Evolutionary conservation across 352 stramenopile genomes (phyloP).

Genomic region (Pythium monospermum): DNA sequence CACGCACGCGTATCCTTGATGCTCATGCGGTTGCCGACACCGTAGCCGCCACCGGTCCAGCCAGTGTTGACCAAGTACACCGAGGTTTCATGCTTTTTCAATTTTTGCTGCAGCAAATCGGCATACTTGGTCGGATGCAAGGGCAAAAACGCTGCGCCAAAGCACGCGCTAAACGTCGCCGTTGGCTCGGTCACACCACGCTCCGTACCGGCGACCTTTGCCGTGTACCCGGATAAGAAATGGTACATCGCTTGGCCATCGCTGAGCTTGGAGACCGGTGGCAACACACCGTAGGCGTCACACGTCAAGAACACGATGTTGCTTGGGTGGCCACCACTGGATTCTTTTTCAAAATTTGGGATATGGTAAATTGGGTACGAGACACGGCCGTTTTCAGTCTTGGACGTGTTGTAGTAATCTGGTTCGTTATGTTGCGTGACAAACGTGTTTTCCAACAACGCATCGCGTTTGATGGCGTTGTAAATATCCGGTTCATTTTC

Average conservation of each 20-base stretch:
- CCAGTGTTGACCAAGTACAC: constrained; percentile 91
- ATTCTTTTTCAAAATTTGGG: constrained; percentile 36
- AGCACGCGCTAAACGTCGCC: constrained; percentile 51
- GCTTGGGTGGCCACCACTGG: constrained; percentile 55
- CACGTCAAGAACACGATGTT: constrained; percentile 95
- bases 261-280: constrained; percentile 91
- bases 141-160: constrained; percentile 51
- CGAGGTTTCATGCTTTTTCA: constrained; percentile 39
- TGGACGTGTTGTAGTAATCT: constrained; percentile 54
- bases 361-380: constrained; percentile 62
- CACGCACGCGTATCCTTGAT: constrained; percentile 84
- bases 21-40: constrained; percentile 95
- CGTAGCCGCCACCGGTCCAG: constrained; percentile 94
- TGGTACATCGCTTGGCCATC: constrained; percentile 95
- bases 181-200: constrained; percentile 45
- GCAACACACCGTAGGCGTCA: constrained; percentile 95
- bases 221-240: constrained; percentile 62
- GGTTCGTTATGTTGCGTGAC: constrained; percentile 35
- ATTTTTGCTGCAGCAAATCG: constrained; percentile 52
- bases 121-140: constrained; percentile 50
- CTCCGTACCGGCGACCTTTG: constrained; percentile 52
- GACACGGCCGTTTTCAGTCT: constrained; percentile 53
- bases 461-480: constrained; percentile 37
- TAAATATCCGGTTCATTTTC: constrained; percentile 96
- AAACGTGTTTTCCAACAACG: constrained; percentile 55